Evolutionary conservation across 2,329 filamentous ascomycete genomes (phyloP), one percentile per base, ranked within the genome.

Genomic region (Fusarium napiforme): DNA sequence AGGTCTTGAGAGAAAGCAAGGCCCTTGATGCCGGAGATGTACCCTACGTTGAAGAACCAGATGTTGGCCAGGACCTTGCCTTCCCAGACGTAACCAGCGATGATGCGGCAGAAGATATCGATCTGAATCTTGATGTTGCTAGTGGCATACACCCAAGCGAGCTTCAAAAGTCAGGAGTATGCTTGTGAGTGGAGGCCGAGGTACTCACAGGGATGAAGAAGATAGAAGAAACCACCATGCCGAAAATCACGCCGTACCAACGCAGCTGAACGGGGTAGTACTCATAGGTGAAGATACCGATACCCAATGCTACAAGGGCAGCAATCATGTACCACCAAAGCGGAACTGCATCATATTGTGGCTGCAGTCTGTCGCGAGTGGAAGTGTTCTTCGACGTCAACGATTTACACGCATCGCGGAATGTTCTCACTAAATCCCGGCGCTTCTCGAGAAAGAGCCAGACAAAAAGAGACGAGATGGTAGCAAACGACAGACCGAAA

Each of bases 401-500:
- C 4, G 45, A 64, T 23, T 43, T 34, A 14, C n/a, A 34, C 21
- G 36, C 45, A 59, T 34, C 53, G 21, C 61, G 49, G 42, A 69
- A 72, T 11, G 60, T 69, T 21, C 39, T 55, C 16, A 49, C 50
- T 7, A 81, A 66, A 16, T 74, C 78, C 7, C 72, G 62, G 1
- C 79, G 77, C 61, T 81, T 80, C 60, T 81, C 79, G 0, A 81
- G 74, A 12, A 77, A 73, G 5, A 80, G 61, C 79, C 79, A 81
- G 12, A 80, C 74, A 19, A 81, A 79, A 1, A 81, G 76, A 2
- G 79, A 80, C 0, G 85, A 83, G 32, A 88, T 83, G 18, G 85
- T 84, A 9, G 87, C 87, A 62, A 89, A 89, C 4, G 85, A 85
- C 4, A 88, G 81, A 5, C 87, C 86, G 66, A 88, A 89, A 0